These are phyloP conservation scores for Sphaceloma murrayae DNA, from an alignment of 2,329 filamentous ascomycete genomes.

Conservation along the genomic window DNA sequence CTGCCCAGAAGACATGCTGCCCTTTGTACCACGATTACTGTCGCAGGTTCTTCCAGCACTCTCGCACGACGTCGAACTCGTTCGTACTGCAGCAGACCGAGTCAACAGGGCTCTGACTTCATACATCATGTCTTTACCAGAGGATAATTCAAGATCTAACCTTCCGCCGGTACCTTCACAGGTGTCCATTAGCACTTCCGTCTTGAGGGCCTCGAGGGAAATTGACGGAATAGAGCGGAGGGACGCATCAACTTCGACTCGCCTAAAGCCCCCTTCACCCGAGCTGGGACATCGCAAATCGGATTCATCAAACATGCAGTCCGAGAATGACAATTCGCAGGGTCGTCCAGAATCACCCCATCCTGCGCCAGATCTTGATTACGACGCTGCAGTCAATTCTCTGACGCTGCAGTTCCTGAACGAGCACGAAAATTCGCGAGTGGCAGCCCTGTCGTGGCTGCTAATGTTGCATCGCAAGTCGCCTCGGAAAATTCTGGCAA, in stretches of 20 bases:
- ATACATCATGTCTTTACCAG: conserved; percentile 83
- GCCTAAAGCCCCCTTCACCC: conserved; percentile 15
- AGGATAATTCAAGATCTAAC: conserved; percentile 40
- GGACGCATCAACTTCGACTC: conserved; percentile 32
- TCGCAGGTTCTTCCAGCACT: conserved; percentile 89
- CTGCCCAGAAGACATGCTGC: conserved; percentile 89
- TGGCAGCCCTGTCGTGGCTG: conserved; percentile 88
- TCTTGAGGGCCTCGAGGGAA: conserved; percentile 26
- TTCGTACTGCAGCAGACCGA: conserved; percentile 75
- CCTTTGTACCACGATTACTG: conserved; percentile 85
- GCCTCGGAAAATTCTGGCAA: conserved; percentile 75
- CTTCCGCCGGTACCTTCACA: conserved; percentile 23
- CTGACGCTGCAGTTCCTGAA: conserved; percentile 90
- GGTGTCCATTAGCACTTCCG: conserved; percentile 7
- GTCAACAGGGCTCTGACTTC: conserved; percentile 89
- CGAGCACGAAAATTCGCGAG: conserved; percentile 89
- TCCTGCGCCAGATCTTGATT: conserved; percentile 70
- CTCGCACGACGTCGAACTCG: conserved; percentile 81
- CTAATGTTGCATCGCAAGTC: conserved; percentile 97
- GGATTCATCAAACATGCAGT: conserved; percentile 5
- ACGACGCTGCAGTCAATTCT: conserved; percentile 86
- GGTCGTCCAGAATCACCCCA: conserved; percentile 36
- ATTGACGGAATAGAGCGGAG: conserved; percentile 30
- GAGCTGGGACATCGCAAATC: conserved; percentile 13
- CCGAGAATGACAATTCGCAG: conserved; percentile 27